Conservation (phyloP, 2,329 filamentous ascomycete species). For the Pseudogymnoascus sp. region DNA sequence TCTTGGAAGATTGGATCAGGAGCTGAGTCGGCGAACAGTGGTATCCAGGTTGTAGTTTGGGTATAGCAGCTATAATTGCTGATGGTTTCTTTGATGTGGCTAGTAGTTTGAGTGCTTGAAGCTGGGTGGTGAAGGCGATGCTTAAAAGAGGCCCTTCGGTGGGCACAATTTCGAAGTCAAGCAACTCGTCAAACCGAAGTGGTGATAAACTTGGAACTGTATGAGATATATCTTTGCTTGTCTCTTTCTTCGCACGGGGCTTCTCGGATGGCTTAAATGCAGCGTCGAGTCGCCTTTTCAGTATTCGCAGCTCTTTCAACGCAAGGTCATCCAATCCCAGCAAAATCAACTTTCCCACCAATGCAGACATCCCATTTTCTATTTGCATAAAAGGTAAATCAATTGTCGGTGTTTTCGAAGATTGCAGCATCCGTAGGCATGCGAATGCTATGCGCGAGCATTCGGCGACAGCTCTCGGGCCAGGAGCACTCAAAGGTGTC, state of each 20-base stretch:
- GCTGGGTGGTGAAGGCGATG: slow-evolving; percentile 56
- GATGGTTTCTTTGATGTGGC: slow-evolving; percentile 51
- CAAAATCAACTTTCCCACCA: slow-evolving; percentile 57
- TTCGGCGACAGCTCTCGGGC: slow-evolving; percentile 39
- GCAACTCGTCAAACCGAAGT: slow-evolving; percentile 47
- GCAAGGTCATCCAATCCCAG: slow-evolving; percentile 62
- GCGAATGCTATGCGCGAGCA: slow-evolving; percentile 62
- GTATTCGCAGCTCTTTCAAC: slow-evolving; percentile 56
- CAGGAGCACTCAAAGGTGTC: slow-evolving; percentile 20
- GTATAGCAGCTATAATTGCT: slow-evolving; percentile 49
- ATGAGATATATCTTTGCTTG: slow-evolving; percentile 22
- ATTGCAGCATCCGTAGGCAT: slow-evolving; percentile 52
- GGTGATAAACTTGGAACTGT: slow-evolving; percentile 31
- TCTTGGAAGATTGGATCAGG: slow-evolving; percentile 36
- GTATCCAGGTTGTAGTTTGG: slow-evolving; percentile 45
- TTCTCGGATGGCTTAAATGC: slow-evolving; percentile 13
- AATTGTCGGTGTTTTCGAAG: slow-evolving; percentile 41
- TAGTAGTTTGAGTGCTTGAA: slow-evolving; percentile 57
- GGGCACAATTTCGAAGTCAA: slow-evolving; percentile 49
- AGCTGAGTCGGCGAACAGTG: slow-evolving; percentile 52
- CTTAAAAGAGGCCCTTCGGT: slow-evolving; percentile 39
- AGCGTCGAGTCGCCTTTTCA: slow-evolving; percentile 57
- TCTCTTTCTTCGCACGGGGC: slow-evolving; percentile 19
- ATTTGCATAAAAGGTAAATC: slow-evolving; percentile 58
- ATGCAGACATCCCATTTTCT: slow-evolving; percentile 64